Evolutionary conservation across 495 filamentous ascomycete species (phyloP), one percentile per base, ranked within the genome.

Genomic region (Paragyromitra xinjiangensis): DNA sequence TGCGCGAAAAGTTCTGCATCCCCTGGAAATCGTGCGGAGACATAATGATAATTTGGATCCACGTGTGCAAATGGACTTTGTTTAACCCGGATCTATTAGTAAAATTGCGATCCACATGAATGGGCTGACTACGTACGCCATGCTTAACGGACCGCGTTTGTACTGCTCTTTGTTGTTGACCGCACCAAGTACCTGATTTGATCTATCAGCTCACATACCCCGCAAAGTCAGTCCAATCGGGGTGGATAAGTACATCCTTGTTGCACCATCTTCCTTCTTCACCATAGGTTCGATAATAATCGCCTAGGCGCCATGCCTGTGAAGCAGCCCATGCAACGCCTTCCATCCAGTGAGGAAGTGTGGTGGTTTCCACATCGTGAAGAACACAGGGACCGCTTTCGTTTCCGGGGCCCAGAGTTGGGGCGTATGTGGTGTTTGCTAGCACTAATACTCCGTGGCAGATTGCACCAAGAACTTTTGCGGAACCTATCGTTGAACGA

Each of bases 291-390:
- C 77, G 50, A 59, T 79, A 80, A 69, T 80, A 80, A 48, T 71
- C 68, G 40, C 78, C 78, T 50, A 79, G 64, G 44, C 64, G 24
- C 78, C 78, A 80, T 65, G 75, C 78, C 40, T 80, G 78, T 11
- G 76, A 79, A 9, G 67, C 62, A 42, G 75, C 51, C 78, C 78
- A 81, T 4, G 78, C 78, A 40, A 55, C 63, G 9, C 48, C 64
- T 67, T 79, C 78, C 78, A 80, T 78, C 78, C 76, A 80, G 69
- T 69, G 50, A 14, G 78, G 78, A 16, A 80, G 69, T n/a, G 78
- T 80, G 4, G 78, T 69, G 26, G 76, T 80, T 51, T 80, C 77
- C 19, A 80, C 63, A 42, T 72, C 63, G 39, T 80, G 69, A 29
- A 76, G 73, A 7, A 77, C 42, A 73, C 55, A 59, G 22, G 8